Conservation (phyloP, 768 basidiomycete species). For the Clathrus columnatus region DNA sequence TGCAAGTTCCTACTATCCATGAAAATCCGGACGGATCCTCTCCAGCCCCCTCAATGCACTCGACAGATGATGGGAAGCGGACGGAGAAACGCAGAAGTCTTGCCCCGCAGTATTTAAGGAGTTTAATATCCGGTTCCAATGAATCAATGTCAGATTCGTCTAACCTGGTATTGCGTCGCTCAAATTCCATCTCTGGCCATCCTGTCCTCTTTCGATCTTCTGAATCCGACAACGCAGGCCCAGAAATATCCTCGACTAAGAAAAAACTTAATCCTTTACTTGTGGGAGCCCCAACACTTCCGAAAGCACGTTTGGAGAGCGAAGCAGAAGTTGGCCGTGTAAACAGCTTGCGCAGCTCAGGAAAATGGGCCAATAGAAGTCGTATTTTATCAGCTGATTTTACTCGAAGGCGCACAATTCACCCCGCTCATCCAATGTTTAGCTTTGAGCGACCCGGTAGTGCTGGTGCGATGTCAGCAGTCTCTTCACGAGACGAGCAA, state of each 20-base stretch:
- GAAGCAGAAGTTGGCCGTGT: background rate
- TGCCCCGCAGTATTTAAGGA: conserved; percentile 5
- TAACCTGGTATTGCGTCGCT: background rate
- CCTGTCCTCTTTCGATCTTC: background rate
- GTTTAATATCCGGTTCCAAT: background rate
- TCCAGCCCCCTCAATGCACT: background rate
- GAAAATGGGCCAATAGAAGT: conserved; percentile 8
- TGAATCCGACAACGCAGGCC: background rate
- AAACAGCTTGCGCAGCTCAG: conserved; percentile 6
- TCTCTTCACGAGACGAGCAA: background rate
- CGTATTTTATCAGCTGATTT: conserved; percentile 1
- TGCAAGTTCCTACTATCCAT: background rate
- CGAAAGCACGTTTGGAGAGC: background rate
- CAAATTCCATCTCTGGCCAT: background rate
- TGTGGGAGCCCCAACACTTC: conserved; percentile 5
- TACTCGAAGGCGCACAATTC: conserved; percentile 4
- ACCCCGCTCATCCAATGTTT: conserved; percentile 3
- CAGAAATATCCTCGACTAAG: background rate
- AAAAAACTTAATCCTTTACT: conserved; percentile 1
- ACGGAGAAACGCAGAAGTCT: background rate
- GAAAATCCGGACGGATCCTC: background rate
- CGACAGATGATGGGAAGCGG: background rate
- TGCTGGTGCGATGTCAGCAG: background rate
- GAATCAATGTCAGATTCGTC: background rate
- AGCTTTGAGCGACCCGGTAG: conserved; percentile 8